A percentile compares a stretch with the other conserved stretches of the same genome.
Conservation (phyloP, 78 protist genomes). For the Cavenderia fasciculata region DNA sequence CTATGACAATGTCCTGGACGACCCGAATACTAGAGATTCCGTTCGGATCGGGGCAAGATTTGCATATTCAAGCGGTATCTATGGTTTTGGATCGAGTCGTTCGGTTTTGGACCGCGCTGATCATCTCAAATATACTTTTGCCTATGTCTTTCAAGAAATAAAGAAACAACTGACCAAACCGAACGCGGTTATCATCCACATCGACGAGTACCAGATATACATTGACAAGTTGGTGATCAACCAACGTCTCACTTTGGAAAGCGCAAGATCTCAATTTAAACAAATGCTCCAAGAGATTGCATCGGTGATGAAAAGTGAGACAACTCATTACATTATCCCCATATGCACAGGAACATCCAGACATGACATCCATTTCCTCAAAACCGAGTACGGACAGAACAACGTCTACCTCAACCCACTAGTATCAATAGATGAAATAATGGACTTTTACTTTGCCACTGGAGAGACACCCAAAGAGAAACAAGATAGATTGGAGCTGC, state of each 20-base stretch:
- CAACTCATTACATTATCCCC: neutral
- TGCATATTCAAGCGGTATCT: neutral
- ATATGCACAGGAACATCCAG: neutral
- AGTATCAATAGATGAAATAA: neutral
- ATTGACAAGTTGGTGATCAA: neutral
- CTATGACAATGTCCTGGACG: neutral
- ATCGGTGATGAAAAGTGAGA: neutral
- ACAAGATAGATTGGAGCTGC: no score
- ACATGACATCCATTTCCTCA: neutral
- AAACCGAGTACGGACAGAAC: no score
- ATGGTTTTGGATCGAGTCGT: neutral
- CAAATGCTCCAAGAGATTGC: neutral
- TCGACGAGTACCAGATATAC: constrained; percentile 1
- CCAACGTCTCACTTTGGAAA: neutral
- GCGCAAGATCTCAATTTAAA: neutral
- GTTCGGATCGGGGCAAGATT: neutral
- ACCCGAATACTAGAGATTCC: neutral
- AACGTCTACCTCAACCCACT: no score
- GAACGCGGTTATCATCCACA: constrained; percentile 1
- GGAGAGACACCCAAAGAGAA: no score
- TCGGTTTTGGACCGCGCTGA: neutral
- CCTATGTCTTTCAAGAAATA: no score
- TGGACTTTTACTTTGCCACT: neutral
- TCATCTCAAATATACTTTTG: neutral
- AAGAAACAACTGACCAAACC: no score